Percentiles rank a stretch among this genome's conserved stretches.
Conservation (phyloP, 352 stramenopile species). For the Pythium angustatum region DNA sequence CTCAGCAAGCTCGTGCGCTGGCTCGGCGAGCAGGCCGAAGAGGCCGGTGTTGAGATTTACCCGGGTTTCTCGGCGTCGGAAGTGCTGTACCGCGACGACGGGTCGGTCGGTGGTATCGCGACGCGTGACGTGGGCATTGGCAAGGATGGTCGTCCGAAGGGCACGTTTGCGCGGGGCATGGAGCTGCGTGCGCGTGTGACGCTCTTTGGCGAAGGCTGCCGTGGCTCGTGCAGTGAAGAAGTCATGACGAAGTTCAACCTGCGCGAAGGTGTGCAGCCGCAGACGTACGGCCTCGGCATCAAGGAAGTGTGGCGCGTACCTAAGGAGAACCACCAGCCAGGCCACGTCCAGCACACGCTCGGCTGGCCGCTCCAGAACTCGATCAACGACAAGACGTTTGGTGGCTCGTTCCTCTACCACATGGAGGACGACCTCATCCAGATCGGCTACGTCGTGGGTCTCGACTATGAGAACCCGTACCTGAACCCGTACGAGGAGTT, state of each 20-base stretch:
- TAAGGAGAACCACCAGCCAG: constrained; percentile 93
- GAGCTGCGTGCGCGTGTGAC: constrained; percentile 95
- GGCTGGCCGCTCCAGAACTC: constrained; percentile 96
- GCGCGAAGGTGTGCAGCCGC: constrained; percentile 84
- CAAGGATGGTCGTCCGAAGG: constrained; percentile 95
- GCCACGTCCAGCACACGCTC: constrained; percentile 97
- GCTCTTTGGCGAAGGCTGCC: constrained; percentile 97
- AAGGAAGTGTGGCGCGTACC: constrained; percentile 97
- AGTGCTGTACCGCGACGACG: constrained; percentile 84
- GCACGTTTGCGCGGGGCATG: constrained; percentile 97
- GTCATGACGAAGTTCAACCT: constrained; percentile 97
- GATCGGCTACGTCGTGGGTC: constrained; percentile 95
- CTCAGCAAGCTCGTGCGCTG: constrained; percentile 96
- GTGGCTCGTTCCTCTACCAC: constrained; percentile 99
- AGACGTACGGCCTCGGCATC: constrained; percentile 99
- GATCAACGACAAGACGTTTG: constrained; percentile 94
- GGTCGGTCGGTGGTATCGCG: constrained; percentile 92
- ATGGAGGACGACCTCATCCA: constrained; percentile 96
- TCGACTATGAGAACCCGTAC: constrained; percentile 99
- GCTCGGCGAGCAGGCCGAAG: constrained; percentile 96
- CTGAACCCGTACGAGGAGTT: constrained; percentile 99
- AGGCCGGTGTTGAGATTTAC: constrained; percentile 99
- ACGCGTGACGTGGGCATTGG: constrained; percentile 98
- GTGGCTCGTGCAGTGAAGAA: constrained; percentile 96
- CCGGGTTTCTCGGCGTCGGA: constrained; percentile 97